A percentile compares a stretch with the other conserved stretches of the same genome.
phyloP scores from a whole-genome alignment of 2,329 filamentous ascomycete species.

The Aspergillus glaucus region DNA sequence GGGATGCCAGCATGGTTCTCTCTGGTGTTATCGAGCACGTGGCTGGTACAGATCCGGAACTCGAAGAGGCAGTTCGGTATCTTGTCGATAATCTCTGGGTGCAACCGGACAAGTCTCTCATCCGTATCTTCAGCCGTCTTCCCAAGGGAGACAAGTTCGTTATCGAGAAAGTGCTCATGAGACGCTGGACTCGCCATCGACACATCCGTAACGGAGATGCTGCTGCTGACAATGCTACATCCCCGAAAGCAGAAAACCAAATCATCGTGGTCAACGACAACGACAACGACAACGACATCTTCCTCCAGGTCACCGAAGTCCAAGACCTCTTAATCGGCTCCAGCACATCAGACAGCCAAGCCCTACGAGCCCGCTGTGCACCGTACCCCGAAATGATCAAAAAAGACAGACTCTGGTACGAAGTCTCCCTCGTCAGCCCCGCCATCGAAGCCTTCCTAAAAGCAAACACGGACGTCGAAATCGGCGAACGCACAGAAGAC shows the following conservation, averaged over 20 bases:
- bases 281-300: conserved; percentile 12
- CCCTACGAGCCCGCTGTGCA: conserved; percentile 23
- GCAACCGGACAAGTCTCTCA: conserved; percentile 16
- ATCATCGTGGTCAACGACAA: background rate
- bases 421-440: conserved; percentile 13
- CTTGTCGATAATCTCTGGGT: conserved; percentile 32
- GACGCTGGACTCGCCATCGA: conserved; percentile 27
- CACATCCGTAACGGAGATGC: conserved; percentile 9
- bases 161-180: conserved; percentile 30
- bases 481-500: conserved; percentile 28
- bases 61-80: conserved; percentile 22
- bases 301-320: conserved; percentile 32
- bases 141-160: conserved; percentile 17
- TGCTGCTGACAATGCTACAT: background rate
- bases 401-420: conserved; percentile 27
- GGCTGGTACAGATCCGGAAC: conserved; percentile 14
- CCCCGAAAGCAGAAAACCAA: background rate
- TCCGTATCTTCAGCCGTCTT: conserved; percentile 23
- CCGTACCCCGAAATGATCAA: conserved; percentile 23
- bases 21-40: conserved; percentile 21
- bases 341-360: conserved; percentile 13
- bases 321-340: conserved; percentile 29
- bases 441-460: conserved; percentile 30
- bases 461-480: conserved; percentile 25
- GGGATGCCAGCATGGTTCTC: conserved; percentile 34